A percentile compares a stretch with the other conserved stretches of the same genome.
phyloP scores from a whole-genome alignment of 169 alveolate genomes.

The Ichthyophthirius multifiliis region DNA sequence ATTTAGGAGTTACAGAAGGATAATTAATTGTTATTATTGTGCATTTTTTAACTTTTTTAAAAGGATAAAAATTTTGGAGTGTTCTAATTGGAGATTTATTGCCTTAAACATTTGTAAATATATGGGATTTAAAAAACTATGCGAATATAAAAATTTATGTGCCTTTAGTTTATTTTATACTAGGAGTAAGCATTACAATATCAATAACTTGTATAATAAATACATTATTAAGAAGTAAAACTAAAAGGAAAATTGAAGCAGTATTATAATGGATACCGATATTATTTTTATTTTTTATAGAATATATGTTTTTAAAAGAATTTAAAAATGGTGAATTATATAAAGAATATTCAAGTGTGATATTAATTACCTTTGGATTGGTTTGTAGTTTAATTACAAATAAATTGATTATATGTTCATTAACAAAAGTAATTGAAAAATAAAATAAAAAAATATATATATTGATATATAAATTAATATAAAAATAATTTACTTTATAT shows the following conservation, averaged over 20 bases:
- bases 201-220: not conserved
- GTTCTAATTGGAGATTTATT: not conserved
- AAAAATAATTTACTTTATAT: too few relatives aligned
- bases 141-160: not conserved
- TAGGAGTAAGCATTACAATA: not conserved
- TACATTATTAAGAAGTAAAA: not conserved
- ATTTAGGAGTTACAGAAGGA: conserved; percentile 43
- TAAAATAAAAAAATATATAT: too few relatives aligned
- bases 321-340: not conserved
- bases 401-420: conserved; percentile 2
- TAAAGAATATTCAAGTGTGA: not conserved
- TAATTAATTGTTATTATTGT: conserved; percentile 22
- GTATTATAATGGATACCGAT: not conserved
- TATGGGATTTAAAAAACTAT: not conserved
- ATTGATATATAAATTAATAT: too few relatives aligned
- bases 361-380: not conserved
- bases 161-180: not conserved
- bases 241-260: not conserved
- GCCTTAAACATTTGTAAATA: not conserved
- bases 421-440: too few relatives aligned
- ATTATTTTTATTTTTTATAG: not conserved
- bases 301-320: conserved; percentile 7
- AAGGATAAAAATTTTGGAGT: conserved; percentile 19
- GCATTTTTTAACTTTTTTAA: conserved; percentile 7
- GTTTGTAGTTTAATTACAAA: not conserved